Percentiles rank a stretch among this genome's conserved stretches.
phyloP scores from a whole-genome alignment of 495 filamentous ascomycete species.

The Staphylotrichum longicolle region DNA sequence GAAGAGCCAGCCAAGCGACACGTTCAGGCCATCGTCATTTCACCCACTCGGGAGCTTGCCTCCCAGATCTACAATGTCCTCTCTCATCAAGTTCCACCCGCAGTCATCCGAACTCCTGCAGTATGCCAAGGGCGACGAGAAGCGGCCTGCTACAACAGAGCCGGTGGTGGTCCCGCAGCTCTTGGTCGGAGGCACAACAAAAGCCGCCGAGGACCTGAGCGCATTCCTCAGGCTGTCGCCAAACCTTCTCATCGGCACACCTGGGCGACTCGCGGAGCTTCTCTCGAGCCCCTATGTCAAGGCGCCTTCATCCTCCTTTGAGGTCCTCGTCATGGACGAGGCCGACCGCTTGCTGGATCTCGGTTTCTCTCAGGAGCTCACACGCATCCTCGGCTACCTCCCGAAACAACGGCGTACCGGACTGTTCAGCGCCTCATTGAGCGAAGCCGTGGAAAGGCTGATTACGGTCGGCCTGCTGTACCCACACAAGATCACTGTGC shows the following conservation, averaged over 20 bases:
- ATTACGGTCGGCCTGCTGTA: constrained; percentile 91
- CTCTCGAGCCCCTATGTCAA: constrained; percentile 89
- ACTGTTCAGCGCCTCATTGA: constrained; percentile 88
- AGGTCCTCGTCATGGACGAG: constrained; percentile 89
- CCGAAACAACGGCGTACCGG: constrained; percentile 94
- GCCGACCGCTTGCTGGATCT: constrained; percentile 89
- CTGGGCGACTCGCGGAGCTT: constrained; percentile 83
- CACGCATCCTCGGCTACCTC: constrained; percentile 75
- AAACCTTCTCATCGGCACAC: constrained; percentile 84
- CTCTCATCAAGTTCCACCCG: constrained; percentile 76
- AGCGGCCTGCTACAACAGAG: constrained; percentile 47
- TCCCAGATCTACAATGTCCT: constrained; percentile 87
- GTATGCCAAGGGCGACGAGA: constrained; percentile 48
- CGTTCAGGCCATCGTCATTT: constrained; percentile 84
- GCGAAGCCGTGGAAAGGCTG: constrained; percentile 85
- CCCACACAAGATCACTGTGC: constrained; percentile 88
- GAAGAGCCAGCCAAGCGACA: constrained; percentile 78
- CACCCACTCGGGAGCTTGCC: constrained; percentile 90
- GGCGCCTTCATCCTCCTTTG: constrained; percentile 81
- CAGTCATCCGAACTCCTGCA: constrained; percentile 65
- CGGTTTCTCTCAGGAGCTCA: constrained; percentile 90
- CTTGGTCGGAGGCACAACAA: constrained; percentile 77
- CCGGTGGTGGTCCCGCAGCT: constrained; percentile 78
- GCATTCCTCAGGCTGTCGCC: constrained; percentile 74
- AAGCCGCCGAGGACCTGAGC: constrained; percentile 80